A percentile compares a stretch with the other conserved stretches of the same genome.
These are phyloP conservation scores for Porogramme epimiltina DNA, from an alignment of 1,284 basidiomycete genomes.

Conservation along the genomic window DNA sequence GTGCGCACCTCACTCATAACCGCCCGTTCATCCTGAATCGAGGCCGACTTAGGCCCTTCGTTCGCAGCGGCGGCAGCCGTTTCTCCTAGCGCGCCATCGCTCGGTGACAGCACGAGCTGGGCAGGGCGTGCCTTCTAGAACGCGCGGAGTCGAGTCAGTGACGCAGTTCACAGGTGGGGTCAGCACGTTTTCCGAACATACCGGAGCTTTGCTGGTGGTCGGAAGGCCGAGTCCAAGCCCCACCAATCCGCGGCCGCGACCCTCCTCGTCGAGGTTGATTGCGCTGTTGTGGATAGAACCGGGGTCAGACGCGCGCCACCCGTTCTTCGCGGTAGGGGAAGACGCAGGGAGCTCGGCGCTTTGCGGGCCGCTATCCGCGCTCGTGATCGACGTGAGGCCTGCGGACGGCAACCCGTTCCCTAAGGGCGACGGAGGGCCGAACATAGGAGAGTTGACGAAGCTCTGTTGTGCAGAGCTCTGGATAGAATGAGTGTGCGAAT, in stretches of 20 bases:
- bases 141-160: background rate
- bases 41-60: conserved; percentile 30
- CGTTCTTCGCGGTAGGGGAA: conserved; percentile 16
- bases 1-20: conserved; percentile 67
- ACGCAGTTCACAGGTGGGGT: background rate
- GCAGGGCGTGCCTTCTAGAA: conserved; percentile 40
- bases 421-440: conserved; percentile 17
- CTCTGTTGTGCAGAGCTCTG: conserved; percentile 42
- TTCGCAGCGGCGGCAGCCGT: conserved; percentile 24
- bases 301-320: conserved; percentile 35
- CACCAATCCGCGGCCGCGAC: conserved; percentile 10
- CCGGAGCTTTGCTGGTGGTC: conserved; percentile 11
- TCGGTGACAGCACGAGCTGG: conserved; percentile 58
- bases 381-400: conserved; percentile 28
- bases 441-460: conserved; percentile 35
- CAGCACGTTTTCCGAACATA: conserved; percentile 7
- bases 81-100: conserved; percentile 56
- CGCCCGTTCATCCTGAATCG: conserved; percentile 53
- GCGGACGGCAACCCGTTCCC: conserved; percentile 17
- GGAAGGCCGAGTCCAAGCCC: conserved; percentile 27
- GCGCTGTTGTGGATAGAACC: conserved; percentile 21
- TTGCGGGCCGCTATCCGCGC: conserved; percentile 43
- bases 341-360: conserved; percentile 32
- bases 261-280: conserved; percentile 14
- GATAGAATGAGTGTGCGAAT: conserved; percentile 44